These are phyloP conservation scores for Trichoderma sp. DNA, from an alignment of 2,329 filamentous ascomycete genomes.

Conservation along the genomic window DNA sequence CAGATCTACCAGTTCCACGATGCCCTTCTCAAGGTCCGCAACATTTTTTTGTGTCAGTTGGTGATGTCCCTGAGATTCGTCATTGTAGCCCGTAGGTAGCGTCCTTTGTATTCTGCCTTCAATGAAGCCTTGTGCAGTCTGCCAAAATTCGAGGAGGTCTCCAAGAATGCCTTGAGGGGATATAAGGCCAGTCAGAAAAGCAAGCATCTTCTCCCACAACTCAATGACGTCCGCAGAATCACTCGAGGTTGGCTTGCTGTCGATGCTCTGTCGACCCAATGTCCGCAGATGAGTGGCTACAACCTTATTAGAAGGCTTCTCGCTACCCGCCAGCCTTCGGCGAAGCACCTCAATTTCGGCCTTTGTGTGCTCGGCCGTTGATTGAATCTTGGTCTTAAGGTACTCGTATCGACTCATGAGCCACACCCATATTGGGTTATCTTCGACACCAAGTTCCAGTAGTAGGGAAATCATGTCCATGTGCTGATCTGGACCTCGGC, in stretches of 20 bases:
- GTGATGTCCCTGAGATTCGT: conserved; percentile 79
- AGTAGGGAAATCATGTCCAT: conserved; percentile 89
- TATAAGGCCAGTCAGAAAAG: conserved; percentile 72
- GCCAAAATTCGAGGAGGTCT: conserved; percentile 92
- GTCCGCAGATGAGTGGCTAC: conserved; percentile 76
- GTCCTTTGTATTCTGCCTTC: conserved; percentile 79
- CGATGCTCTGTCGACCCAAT: conserved; percentile 66
- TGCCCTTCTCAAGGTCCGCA: conserved; percentile 71
- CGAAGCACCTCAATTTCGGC: conserved; percentile 91
- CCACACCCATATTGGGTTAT: conserved; percentile 98
- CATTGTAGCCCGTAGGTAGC: conserved; percentile 78
- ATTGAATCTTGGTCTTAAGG: conserved; percentile 80
- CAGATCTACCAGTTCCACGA: conserved; percentile 78
- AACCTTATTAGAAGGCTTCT: conserved; percentile 68
- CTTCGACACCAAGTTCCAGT: conserved; percentile 90
- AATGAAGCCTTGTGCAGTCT: conserved; percentile 86
- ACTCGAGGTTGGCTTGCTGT: conserved; percentile 63
- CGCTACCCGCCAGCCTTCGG: conserved; percentile 72
- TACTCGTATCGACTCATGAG: conserved; percentile 86
- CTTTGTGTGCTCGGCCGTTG: conserved; percentile 79
- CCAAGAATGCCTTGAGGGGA: conserved; percentile 80
- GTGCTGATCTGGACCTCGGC: conserved; percentile 73
- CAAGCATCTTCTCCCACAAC: conserved; percentile 86
- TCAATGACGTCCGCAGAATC: conserved; percentile 82
- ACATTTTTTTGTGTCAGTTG: conserved; percentile 71